Percentiles rank a stretch among this genome's conserved stretches.
phyloP scores from a whole-genome alignment of 2,329 filamentous ascomycete species.

The Fusarium transvaalense region DNA sequence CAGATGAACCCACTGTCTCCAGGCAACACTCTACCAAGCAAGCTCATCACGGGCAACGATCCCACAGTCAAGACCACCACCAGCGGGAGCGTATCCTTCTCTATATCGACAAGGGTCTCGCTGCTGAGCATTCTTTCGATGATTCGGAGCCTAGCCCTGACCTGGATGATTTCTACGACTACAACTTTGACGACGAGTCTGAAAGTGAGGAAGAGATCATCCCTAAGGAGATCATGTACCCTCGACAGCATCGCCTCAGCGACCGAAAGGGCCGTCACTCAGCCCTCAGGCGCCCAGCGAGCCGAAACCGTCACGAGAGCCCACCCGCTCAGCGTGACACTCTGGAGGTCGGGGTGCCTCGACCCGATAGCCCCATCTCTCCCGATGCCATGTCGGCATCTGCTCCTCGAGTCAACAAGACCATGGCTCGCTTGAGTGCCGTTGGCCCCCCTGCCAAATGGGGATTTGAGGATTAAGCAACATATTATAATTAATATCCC shows the following conservation, averaged over 20 bases:
- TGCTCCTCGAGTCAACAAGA: slow-evolving; percentile 52
- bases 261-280: slow-evolving; percentile 21
- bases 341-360: slow-evolving; percentile 51
- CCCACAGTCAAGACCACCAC: slow-evolving; percentile 25
- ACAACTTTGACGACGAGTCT: slow-evolving; percentile 51
- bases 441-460: slow-evolving; percentile 47
- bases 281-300: slow-evolving; percentile 28
- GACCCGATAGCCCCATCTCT: slow-evolving; percentile 59
- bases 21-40: slow-evolving; percentile 30
- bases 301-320: slow-evolving; percentile 20
- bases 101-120: slow-evolving; percentile 49
- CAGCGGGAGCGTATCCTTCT: slow-evolving; percentile 48
- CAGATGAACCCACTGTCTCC: neutral
- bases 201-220: slow-evolving; percentile 34
- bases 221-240: slow-evolving; percentile 34
- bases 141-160: slow-evolving; percentile 54
- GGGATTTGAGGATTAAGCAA: slow-evolving; percentile 43
- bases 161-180: slow-evolving; percentile 56
- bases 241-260: slow-evolving; percentile 33
- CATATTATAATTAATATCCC: neutral
- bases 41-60: slow-evolving; percentile 16
- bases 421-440: slow-evolving; percentile 56
- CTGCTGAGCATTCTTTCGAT: slow-evolving; percentile 39
- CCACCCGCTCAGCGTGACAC: slow-evolving; percentile 12
- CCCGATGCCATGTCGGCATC: slow-evolving; percentile 50